Percentiles rank a stretch among this genome's conserved stretches.
These are phyloP conservation scores for Pelargonium australe DNA, from an alignment of 441 rosid species.

Conservation along the genomic window DNA sequence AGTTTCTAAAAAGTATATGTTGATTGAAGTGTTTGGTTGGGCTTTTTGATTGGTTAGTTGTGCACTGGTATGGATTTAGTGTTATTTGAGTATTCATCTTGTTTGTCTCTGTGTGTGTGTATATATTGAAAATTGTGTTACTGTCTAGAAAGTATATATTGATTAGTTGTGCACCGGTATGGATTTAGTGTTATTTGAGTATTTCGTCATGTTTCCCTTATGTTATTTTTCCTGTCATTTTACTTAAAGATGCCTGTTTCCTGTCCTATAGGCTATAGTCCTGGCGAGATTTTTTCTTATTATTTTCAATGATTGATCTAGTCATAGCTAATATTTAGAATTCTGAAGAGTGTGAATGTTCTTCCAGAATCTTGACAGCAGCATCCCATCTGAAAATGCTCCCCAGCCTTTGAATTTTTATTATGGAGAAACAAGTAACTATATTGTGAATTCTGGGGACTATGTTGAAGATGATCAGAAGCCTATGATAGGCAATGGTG, in stretches of 20 bases:
- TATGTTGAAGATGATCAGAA: constrained; percentile 38
- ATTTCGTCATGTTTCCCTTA: neutral
- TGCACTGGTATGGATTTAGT: neutral
- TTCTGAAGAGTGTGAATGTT: neutral
- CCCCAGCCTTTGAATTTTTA: constrained; percentile 32
- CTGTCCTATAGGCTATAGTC: too few relatives aligned
- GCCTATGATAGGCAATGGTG: constrained; percentile 32
- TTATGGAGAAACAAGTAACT: constrained; percentile 56
- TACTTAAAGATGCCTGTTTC: too few relatives aligned
- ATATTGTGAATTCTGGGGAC: constrained; percentile 36
- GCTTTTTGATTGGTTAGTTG: neutral
- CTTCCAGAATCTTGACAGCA: constrained; percentile 41
- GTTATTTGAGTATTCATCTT: too few relatives aligned
- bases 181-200: neutral
- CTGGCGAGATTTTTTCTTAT: too few relatives aligned
- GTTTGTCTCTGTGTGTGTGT: too few relatives aligned
- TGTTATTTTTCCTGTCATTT: neutral
- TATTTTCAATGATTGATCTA: neutral
- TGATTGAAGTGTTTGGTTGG: neutral
- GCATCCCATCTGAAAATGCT: constrained; percentile 37
- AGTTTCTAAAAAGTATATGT: neutral
- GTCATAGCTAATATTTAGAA: neutral
- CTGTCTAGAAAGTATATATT: too few relatives aligned
- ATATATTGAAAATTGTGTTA: too few relatives aligned
- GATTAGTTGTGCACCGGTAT: too few relatives aligned